These are phyloP conservation scores for Phytophthora vignae DNA, from an alignment of 352 stramenopile species.

Conservation along the genomic window DNA sequence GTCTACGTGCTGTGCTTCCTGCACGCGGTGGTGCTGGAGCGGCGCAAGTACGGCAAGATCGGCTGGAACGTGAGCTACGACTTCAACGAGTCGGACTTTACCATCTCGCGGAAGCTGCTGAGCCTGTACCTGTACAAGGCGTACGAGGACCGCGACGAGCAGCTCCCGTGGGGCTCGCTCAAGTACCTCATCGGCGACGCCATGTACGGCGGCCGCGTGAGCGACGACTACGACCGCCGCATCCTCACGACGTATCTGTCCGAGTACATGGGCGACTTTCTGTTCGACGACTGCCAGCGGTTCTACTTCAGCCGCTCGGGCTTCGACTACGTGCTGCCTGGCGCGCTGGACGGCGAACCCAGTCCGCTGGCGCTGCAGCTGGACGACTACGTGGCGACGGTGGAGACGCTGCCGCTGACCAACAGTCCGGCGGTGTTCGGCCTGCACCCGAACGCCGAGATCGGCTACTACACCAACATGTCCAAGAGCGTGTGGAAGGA, in stretches of 20 bases:
- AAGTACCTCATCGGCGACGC: slow-evolving; percentile 97
- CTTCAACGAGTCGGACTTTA: slow-evolving; percentile 97
- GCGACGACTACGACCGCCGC: slow-evolving; percentile 96
- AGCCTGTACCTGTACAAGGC: slow-evolving; percentile 95
- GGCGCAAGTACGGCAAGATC: slow-evolving; percentile 97
- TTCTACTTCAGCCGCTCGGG: slow-evolving; percentile 95
- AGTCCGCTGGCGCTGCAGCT: slow-evolving; percentile 46
- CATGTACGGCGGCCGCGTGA: slow-evolving; percentile 98
- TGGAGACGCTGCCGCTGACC: slow-evolving; percentile 93
- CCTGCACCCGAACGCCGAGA: slow-evolving; percentile 96
- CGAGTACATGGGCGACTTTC: slow-evolving; percentile 97
- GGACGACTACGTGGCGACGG: slow-evolving; percentile 78
- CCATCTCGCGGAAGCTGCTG: slow-evolving; percentile 93
- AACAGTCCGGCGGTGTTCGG: slow-evolving; percentile 96
- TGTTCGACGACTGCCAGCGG: slow-evolving; percentile 94
- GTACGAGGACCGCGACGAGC: slow-evolving; percentile 92
- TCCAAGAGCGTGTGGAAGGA: slow-evolving; percentile 95
- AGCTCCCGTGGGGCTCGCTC: slow-evolving; percentile 94
- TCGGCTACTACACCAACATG: slow-evolving; percentile 96
- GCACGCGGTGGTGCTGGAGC: slow-evolving; percentile 95
- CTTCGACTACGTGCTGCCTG: slow-evolving; percentile 93
- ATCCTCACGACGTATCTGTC: slow-evolving; percentile 94
- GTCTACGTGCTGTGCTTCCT: slow-evolving; percentile 97
- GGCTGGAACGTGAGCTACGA: slow-evolving; percentile 98
- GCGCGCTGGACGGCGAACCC: slow-evolving; percentile 33